Conservation (phyloP, 139 green algal species). For the Volvox africanus region DNA sequence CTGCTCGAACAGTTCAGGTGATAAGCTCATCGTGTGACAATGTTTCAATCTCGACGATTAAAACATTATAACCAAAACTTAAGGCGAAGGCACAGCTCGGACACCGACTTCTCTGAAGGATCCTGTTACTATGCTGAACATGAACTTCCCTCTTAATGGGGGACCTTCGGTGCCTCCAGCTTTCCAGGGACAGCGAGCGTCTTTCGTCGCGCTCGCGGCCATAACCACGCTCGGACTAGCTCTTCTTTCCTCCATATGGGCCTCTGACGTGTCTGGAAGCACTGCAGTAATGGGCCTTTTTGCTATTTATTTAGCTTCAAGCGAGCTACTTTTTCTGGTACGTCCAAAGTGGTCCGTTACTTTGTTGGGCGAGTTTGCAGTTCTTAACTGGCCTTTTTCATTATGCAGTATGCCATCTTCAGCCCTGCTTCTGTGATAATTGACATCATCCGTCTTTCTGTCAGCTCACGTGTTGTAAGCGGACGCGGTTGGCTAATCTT, state of each 20-base stretch:
- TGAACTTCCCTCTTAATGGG: conserved; percentile 9
- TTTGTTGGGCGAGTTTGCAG: neutral
- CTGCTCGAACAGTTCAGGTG: no score
- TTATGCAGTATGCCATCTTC: conserved; percentile 43
- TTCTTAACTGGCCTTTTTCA: neutral
- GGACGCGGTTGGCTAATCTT: conserved; percentile 49
- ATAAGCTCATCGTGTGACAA: no score
- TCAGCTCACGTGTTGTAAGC: neutral
- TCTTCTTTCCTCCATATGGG: conserved; percentile 18
- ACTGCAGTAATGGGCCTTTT: conserved; percentile 46
- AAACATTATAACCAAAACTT: no score
- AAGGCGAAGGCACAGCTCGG: no score
- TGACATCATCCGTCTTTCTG: conserved; percentile 45
- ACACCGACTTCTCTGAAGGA: neutral
- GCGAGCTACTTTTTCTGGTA: conserved; percentile 50
- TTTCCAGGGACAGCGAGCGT: conserved; percentile 9
- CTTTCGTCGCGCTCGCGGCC: conserved; percentile 2
- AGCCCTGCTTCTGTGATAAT: conserved; percentile 37
- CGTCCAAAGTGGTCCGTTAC: neutral
- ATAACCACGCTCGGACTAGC: conserved; percentile 27
- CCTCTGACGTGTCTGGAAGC: conserved; percentile 20
- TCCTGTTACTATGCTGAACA: conserved; percentile 9
- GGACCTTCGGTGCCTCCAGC: conserved; percentile 9
- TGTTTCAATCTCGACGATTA: no score
- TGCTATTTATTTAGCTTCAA: conserved; percentile 38